Evolutionary conservation across 73 alveolate genomes (phyloP).

Genomic region (Tetrahymena thermophila): DNA sequence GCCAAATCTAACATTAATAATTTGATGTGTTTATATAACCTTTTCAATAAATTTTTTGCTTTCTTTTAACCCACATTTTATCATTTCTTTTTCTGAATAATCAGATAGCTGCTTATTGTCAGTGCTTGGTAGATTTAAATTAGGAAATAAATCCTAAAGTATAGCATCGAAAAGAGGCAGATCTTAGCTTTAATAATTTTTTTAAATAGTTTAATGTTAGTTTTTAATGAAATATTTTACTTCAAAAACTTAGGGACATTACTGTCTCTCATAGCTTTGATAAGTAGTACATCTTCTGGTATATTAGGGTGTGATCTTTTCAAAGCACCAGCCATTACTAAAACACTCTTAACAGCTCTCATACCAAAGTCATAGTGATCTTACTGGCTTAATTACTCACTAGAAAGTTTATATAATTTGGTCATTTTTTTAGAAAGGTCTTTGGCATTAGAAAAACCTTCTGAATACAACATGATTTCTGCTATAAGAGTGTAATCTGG

Average conservation of each 20-base stretch:
- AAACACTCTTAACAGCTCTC: slow-evolving; percentile 89
- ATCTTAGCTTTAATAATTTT: slow-evolving; percentile 52
- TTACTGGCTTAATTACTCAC: slow-evolving; percentile 77
- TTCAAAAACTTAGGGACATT: slow-evolving; percentile 90
- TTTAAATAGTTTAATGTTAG: no score
- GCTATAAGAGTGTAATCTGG: slow-evolving; percentile 65
- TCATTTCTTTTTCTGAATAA: slow-evolving; percentile 46
- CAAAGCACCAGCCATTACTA: slow-evolving; percentile 63
- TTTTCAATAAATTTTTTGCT: slow-evolving; percentile 37
- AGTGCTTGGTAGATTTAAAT: slow-evolving; percentile 64
- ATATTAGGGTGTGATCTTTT: slow-evolving; percentile 46
- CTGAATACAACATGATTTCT: slow-evolving; percentile 51
- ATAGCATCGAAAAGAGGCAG: slow-evolving; percentile 73
- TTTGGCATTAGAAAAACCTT: slow-evolving; percentile 53
- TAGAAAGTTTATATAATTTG: slow-evolving; percentile 51
- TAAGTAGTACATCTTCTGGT: slow-evolving; percentile 63
- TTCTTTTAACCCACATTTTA: slow-evolving; percentile 57
- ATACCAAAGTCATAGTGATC: slow-evolving; percentile 89
- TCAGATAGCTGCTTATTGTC: slow-evolving; percentile 68
- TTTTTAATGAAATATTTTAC: slow-evolving; percentile 65
- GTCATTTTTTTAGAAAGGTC: slow-evolving; percentile 45
- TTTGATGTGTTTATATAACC: neutral
- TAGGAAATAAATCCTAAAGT: slow-evolving; percentile 76
- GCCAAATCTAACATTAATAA: slow-evolving; percentile 34
- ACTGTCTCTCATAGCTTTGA: slow-evolving; percentile 76